These are phyloP conservation scores for Cystobasidium pallidum DNA, from an alignment of 1,284 basidiomycete species.

Conservation along the genomic window DNA sequence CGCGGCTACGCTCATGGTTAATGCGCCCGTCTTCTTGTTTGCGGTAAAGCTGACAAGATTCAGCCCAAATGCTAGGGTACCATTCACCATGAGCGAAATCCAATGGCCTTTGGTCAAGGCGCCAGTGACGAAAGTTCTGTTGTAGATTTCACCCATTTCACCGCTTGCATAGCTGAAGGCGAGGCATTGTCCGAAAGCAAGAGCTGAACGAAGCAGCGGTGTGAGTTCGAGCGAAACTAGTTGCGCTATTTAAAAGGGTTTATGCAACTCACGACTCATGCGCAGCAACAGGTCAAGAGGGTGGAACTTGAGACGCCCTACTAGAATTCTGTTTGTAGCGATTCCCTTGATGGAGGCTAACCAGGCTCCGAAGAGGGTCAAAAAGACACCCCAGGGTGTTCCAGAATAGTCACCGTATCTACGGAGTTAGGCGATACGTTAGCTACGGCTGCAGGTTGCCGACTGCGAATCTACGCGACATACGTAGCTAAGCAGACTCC, in stretches of 20 bases:
- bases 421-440: not conserved
- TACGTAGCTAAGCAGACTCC: conserved; percentile 80
- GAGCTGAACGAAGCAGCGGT: conserved; percentile 55
- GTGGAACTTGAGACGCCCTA: conserved; percentile 64
- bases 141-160: conserved; percentile 68
- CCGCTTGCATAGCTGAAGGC: conserved; percentile 73
- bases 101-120: conserved; percentile 63
- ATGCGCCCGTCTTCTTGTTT: conserved; percentile 81
- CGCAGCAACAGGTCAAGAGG: conserved; percentile 81
- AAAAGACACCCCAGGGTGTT: conserved; percentile 74
- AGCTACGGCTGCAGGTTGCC: too few species aligned
- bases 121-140: conserved; percentile 52
- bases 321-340: conserved; percentile 66
- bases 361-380: conserved; percentile 83
- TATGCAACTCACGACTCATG: conserved; percentile 68
- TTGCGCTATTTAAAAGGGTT: too few species aligned
- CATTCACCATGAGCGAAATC: conserved; percentile 70
- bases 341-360: conserved; percentile 90
- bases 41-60: conserved; percentile 72
- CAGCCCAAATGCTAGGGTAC: conserved; percentile 82
- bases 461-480: too few species aligned
- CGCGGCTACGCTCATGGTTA: conserved; percentile 84
- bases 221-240: too few species aligned
- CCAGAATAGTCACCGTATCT: conserved; percentile 53
- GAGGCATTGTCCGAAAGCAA: conserved; percentile 84